Evolutionary conservation across 208 protist genomes (phyloP), one percentile per base, ranked within the genome.

Genomic region (Trypanosoma rangeli): DNA sequence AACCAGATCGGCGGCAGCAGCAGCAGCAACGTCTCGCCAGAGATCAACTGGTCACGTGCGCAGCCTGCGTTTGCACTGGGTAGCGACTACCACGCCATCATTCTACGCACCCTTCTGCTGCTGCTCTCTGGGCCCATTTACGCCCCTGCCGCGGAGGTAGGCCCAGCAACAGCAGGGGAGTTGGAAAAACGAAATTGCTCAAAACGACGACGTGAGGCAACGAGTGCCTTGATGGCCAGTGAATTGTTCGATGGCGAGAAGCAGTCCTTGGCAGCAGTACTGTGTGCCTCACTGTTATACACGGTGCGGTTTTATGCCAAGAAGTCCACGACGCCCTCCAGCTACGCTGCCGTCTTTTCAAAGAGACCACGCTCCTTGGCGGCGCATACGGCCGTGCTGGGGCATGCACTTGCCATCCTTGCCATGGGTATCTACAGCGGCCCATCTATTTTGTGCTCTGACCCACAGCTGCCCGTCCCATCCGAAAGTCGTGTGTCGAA

Each of bases 241-340:
- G 55, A 28, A 39, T 39, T 74, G 0, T 68, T 74, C 50, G 37
- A 61, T 46, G 52, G 39, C 0, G n/a, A 33, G 15, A 15, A 42
- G 28, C 60, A 37, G 31, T 31, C 54, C 12, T 22, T 76, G 0
- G 48, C 39, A 18, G 29, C 44, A 0, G 3, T 57, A 26, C 24
- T 76, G 0, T 68, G 61, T 46, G 46, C 60, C 7, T 29, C 46
- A 10, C 56, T 76, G 13, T 28, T 76, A 28, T 46, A 76, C 52
- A 28, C 69, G 7, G 70, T 76, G 18, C 70, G 70, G 2, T 65
- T 42, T 35, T 76, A 65, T 44, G 52, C 70, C 12, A 70, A 64
- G 63, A 18, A 53, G 48, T n/a, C 7, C 46, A 0, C 4, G 1
- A 15, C 33, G 20, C 18, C 3, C 29, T 12, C 10, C 56, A 28